These are phyloP conservation scores for Aurantiochytrium sp. DNA, from an alignment of 108 stramenopile species.

Conservation along the genomic window DNA sequence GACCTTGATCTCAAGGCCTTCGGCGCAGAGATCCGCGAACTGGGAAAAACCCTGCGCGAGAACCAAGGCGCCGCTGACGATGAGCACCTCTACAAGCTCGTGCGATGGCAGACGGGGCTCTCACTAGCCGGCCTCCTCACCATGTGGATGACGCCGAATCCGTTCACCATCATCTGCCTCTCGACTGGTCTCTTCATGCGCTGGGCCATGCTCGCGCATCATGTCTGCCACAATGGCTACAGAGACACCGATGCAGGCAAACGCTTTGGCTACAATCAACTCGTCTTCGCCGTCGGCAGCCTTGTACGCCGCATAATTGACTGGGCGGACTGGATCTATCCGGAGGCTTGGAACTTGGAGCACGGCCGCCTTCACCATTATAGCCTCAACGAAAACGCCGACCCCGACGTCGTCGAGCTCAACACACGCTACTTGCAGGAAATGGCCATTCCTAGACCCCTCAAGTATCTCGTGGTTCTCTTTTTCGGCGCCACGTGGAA, in stretches of 20 bases:
- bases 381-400: slow-evolving; percentile 61
- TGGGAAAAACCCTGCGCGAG: slow-evolving; percentile 66
- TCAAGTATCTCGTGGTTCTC: slow-evolving; percentile 57
- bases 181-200: slow-evolving; percentile 63
- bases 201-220: slow-evolving; percentile 82
- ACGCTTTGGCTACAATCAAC: slow-evolving; percentile 60
- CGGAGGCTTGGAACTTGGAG: slow-evolving; percentile 85
- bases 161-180: slow-evolving; percentile 50
- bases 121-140: slow-evolving; percentile 63
- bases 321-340: slow-evolving; percentile 82
- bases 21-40: slow-evolving; percentile 59
- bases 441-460: slow-evolving; percentile 37
- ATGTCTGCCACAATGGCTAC: slow-evolving; percentile 76
- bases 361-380: slow-evolving; percentile 85
- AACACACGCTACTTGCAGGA: slow-evolving; percentile 62
- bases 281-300: slow-evolving; percentile 66
- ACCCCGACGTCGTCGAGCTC: slow-evolving; percentile 77
- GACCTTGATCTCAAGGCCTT: slow-evolving; percentile 69
- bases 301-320: slow-evolving; percentile 58
- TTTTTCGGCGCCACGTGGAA: slow-evolving; percentile 67
- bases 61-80: slow-evolving; percentile 72
- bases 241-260: slow-evolving; percentile 62
- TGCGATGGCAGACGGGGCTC: slow-evolving; percentile 65
- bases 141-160: slow-evolving; percentile 46
- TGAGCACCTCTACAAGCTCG: slow-evolving; percentile 75